A percentile compares a stretch with the other conserved stretches of the same genome.
Conservation (phyloP, 257 asterid genomes). For the Lavandula angustifolia region DNA sequence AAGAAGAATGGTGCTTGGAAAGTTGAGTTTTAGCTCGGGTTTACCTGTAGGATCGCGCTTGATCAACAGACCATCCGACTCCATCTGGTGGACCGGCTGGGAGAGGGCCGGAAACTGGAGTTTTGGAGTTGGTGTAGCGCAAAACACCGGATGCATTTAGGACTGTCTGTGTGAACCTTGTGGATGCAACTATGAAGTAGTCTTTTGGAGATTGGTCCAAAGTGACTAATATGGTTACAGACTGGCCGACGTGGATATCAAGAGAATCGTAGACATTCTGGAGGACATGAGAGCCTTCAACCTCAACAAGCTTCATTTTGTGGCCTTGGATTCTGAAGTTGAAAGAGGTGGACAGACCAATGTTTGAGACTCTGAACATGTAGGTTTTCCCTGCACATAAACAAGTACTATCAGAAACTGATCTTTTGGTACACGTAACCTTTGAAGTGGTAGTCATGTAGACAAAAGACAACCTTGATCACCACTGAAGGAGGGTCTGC, state of each 20-base stretch:
- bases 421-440: slow-evolving; percentile 35
- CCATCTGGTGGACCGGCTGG: slow-evolving; percentile 64
- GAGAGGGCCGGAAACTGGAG: slow-evolving; percentile 62
- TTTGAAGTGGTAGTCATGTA: slow-evolving; percentile 4
- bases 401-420: slow-evolving; percentile 14
- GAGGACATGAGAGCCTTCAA: slow-evolving; percentile 89
- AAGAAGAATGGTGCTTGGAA: too few relatives aligned
- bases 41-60: slow-evolving; percentile 86
- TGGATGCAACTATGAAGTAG: slow-evolving; percentile 81
- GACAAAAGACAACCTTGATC: slow-evolving; percentile 63
- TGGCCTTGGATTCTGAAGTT: slow-evolving; percentile 94
- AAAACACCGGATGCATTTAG: slow-evolving; percentile 55
- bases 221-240: slow-evolving; percentile 72
- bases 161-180: slow-evolving; percentile 59
- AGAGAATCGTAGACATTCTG: slow-evolving; percentile 73
- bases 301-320: slow-evolving; percentile 79
- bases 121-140: slow-evolving; percentile 67
- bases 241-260: slow-evolving; percentile 87
- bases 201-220: slow-evolving; percentile 76
- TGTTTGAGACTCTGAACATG: slow-evolving; percentile 87
- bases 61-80: slow-evolving; percentile 71
- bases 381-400: slow-evolving; percentile 69
- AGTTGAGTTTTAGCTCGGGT: background rate
- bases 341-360: slow-evolving; percentile 67
- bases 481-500: slow-evolving; percentile 58